A percentile compares a stretch with the other conserved stretches of the same genome.
phyloP scores from a whole-genome alignment of 805 yeast genomes.

The Ogataea chonburiensis region DNA sequence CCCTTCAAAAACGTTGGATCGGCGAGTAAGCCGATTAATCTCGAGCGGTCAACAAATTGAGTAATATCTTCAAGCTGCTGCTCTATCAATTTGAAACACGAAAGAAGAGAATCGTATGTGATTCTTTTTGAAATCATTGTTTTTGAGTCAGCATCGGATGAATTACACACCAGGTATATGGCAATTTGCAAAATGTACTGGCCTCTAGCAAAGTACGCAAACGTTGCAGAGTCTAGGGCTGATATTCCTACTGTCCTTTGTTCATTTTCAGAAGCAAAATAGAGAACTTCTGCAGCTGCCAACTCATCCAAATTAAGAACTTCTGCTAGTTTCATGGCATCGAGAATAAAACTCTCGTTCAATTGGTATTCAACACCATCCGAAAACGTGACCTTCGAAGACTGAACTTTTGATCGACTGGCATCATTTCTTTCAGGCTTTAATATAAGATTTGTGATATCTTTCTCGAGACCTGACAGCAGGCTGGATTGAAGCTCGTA shows the following conservation, averaged over 20 bases:
- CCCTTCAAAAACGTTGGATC: constrained; percentile 45
- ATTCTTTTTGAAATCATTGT: constrained; percentile 12
- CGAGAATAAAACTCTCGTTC: constrained; percentile 62
- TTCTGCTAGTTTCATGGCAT: constrained; percentile 57
- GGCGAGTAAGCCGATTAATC: constrained; percentile 51
- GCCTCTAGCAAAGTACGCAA: constrained; percentile 65
- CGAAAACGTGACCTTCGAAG: constrained; percentile 46
- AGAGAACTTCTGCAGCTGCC: constrained; percentile 67
- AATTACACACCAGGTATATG: constrained; percentile 38
- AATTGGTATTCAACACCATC: constrained; percentile 60
- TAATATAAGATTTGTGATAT: constrained; percentile 43
- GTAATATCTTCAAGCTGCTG: constrained; percentile 52
- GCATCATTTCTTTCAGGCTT: constrained; percentile 44
- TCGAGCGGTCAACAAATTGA: constrained; percentile 49
- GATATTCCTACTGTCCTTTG: constrained; percentile 43
- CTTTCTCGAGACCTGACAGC: constrained; percentile 38
- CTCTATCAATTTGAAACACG: constrained; percentile 60
- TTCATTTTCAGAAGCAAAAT: constrained; percentile 40
- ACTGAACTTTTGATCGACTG: constrained; percentile 48
- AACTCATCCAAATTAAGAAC: constrained; percentile 76
- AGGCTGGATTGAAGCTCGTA: constrained; percentile 16
- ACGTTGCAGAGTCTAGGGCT: constrained; percentile 60
- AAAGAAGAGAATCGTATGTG: constrained; percentile 41
- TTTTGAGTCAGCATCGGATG: constrained; percentile 1
- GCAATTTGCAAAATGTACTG: constrained; percentile 72